These are phyloP conservation scores for Hymenoscyphus linearis DNA, from an alignment of 2,329 filamentous ascomycete species.

Conservation along the genomic window DNA sequence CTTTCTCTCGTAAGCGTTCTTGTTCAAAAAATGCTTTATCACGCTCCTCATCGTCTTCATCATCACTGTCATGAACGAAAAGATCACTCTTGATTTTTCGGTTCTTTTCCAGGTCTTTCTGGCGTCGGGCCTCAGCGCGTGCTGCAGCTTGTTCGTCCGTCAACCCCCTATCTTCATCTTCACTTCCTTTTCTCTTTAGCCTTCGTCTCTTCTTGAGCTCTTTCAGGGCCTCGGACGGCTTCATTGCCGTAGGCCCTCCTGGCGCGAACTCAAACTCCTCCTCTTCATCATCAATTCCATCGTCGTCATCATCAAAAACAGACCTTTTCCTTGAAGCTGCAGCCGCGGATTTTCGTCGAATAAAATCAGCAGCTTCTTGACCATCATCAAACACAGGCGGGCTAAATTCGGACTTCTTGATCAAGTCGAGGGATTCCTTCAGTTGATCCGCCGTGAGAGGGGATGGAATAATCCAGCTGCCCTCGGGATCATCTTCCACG, in stretches of 20 bases:
- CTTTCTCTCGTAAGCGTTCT: conserved; percentile 55
- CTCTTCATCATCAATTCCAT: conserved; percentile 45
- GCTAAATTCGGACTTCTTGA: conserved; percentile 73
- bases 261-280: conserved; percentile 58
- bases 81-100: conserved; percentile 78
- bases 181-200: conserved; percentile 32
- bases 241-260: conserved; percentile 57
- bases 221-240: conserved; percentile 47
- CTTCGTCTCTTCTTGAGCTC: conserved; percentile 56
- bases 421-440: conserved; percentile 61
- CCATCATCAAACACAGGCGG: conserved; percentile 75
- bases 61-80: conserved; percentile 78
- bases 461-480: conserved; percentile 72
- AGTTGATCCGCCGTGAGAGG: conserved; percentile 59
- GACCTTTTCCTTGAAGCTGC: conserved; percentile 48
- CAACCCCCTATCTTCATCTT: conserved; percentile 40
- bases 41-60: conserved; percentile 76
- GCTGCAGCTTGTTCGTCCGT: conserved; percentile 60
- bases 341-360: conserved; percentile 60
- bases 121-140: conserved; percentile 52
- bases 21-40: conserved; percentile 76
- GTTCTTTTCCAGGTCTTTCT: conserved; percentile 71
- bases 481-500: conserved; percentile 62
- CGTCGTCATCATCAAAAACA: conserved; percentile 67
- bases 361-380: conserved; percentile 61